Base-by-base conservation (phyloP, 2,329 filamentous ascomycete species). In the Whalleya microplaca region DNA sequence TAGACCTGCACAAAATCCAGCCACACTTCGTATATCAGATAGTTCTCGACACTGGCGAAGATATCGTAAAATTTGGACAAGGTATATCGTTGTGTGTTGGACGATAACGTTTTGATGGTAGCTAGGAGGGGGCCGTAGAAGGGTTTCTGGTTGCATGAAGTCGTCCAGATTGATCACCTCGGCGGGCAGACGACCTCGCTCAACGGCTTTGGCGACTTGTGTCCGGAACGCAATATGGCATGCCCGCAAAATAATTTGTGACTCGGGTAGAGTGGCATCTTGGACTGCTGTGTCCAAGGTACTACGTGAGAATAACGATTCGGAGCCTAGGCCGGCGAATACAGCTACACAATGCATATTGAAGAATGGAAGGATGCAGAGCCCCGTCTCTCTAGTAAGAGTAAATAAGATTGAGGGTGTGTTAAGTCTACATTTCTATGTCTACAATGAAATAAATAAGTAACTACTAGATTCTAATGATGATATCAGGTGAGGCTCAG, bases 241-340 rank as follows among this genome's bases (percentile, higher is more conserved):
- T 29, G 49, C 44, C 19, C 41, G 40, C 8, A 56, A 41, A 10
- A 56, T 16, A 20, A 56, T 48, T 18, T 52, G 49, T 27, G 49
- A 52, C 42, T 56, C 54, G 21, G 54, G 54, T 27, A 48, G 20
- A 20, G 45, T 45, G 40, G 54, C 44, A 41, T 56, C 49, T 19
- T 43, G 49, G 18, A 48, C 48, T 19, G 49, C 49, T 3, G 27
- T 43, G 32, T 53, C 49, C 7, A 48, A 45, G 6, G 48, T 56
- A 40, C 10, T 47, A 14, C 18, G 23, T 21, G 54, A 49, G 49
- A 56, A 56, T 7, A 56, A 40, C 10, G 49, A 41, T 19, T 56
- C 49, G n/a, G 54, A 56, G 43, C 54, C 54, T 27, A 56, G 49
- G 23, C 54, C 54, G 21, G 54, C 54, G 41, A 56, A 56, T 18